A percentile compares a stretch with the other conserved stretches of the same genome.
Evolutionary conservation across 495 filamentous ascomycete species (phyloP).

Genomic region (Tuber calosporum): DNA sequence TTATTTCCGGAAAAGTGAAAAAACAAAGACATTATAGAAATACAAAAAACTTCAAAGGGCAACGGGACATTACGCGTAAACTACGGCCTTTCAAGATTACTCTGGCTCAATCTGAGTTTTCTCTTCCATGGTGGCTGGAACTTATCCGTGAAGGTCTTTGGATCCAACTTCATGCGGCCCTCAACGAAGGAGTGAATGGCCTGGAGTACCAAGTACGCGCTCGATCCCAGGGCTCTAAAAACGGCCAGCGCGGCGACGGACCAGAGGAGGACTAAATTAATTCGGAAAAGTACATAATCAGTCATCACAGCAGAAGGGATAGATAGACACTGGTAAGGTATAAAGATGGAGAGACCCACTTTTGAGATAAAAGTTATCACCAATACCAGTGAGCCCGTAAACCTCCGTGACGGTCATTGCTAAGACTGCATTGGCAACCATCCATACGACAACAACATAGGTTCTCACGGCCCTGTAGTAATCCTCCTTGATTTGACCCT

Average conservation of each 20-base stretch:
- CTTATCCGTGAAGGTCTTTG: constrained; percentile 37
- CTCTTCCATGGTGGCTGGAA: constrained; percentile 43
- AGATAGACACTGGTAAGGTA: neutral
- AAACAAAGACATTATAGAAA: neutral
- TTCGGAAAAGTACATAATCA: neutral
- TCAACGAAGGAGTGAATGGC: constrained; percentile 77
- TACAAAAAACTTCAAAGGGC: neutral
- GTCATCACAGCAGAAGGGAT: neutral
- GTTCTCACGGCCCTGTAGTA: constrained; percentile 97
- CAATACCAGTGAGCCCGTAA: constrained; percentile 62
- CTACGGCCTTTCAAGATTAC: constrained; percentile 42
- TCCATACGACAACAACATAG: constrained; percentile 98
- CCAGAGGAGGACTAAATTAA: constrained; percentile 67
- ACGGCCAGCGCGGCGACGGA: constrained; percentile 75
- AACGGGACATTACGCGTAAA: neutral
- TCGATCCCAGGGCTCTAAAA: constrained; percentile 74
- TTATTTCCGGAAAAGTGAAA: neutral
- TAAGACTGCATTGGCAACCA: constrained; percentile 82
- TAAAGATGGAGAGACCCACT: constrained; percentile 41
- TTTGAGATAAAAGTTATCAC: constrained; percentile 78
- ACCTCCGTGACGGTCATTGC: constrained; percentile 91
- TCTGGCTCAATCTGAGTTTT: constrained; percentile 26
- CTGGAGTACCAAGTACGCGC: constrained; percentile 73
- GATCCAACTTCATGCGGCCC: constrained; percentile 63
- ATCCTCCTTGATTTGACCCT: constrained; percentile 86